Evolutionary conservation across 164 flowering plant species (phyloP).

Genomic region (Vitis labrusca): DNA sequence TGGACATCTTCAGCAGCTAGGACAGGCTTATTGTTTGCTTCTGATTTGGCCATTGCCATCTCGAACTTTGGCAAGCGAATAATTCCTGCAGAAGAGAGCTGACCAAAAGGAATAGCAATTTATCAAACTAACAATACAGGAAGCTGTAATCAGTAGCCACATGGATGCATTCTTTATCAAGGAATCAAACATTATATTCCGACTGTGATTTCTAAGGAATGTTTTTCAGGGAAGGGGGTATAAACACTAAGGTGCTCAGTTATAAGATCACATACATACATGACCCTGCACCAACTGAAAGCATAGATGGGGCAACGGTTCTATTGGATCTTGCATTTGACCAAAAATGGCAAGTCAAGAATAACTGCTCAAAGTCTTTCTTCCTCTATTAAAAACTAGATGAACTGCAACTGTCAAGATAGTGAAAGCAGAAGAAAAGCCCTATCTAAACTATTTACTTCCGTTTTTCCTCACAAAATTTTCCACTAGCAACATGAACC

Average conservation of each 20-base stretch:
- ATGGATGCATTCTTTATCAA: background rate
- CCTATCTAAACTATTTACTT: too few species aligned
- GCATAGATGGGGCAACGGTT: background rate
- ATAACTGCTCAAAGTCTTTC: too few species aligned
- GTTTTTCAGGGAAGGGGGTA: background rate
- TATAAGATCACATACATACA: background rate
- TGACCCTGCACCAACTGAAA: background rate
- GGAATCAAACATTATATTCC: background rate
- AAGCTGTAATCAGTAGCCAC: background rate
- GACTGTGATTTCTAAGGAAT: background rate
- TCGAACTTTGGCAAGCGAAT: conserved; percentile 93
- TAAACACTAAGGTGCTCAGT: too few species aligned
- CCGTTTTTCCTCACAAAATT: too few species aligned
- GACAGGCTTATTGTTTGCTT: conserved; percentile 82
- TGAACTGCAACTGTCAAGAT: too few species aligned
- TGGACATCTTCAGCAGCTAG: conserved; percentile 83
- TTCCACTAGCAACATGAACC: too few species aligned
- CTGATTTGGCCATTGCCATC: conserved; percentile 88
- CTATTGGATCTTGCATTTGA: background rate
- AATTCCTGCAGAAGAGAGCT: conserved; percentile 92
- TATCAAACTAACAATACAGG: conserved; percentile 10
- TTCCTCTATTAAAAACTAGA: background rate
- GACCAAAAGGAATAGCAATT: conserved; percentile 18
- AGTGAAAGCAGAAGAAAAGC: too few species aligned
- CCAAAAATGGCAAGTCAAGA: background rate